A percentile compares a stretch with the other conserved stretches of the same genome.
These are phyloP conservation scores for Silene latifolia DNA, from an alignment of 148 eudicot genomes.

Conservation along the genomic window DNA sequence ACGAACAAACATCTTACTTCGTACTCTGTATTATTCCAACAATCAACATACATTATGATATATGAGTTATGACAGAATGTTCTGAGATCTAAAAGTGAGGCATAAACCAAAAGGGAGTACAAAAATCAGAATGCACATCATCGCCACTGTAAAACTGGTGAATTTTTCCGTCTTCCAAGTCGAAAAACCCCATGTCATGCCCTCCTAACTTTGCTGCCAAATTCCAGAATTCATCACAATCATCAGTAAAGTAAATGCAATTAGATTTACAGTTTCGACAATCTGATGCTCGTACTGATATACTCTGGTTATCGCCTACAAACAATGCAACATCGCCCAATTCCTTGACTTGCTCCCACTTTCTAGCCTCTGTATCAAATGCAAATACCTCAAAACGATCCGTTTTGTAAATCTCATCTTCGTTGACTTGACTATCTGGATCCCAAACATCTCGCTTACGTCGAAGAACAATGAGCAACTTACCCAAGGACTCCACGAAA, in stretches of 20 bases:
- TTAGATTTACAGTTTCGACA: background rate
- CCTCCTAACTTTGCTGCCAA: background rate
- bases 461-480: background rate
- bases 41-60: too few relatives aligned
- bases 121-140: background rate
- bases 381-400: background rate
- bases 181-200: conserved; percentile 12
- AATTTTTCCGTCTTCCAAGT: background rate
- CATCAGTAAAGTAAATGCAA: conserved; percentile 14
- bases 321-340: conserved; percentile 6
- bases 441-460: background rate
- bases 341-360: conserved; percentile 2
- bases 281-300: conserved; percentile 4
- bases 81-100: background rate
- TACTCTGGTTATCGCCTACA: background rate
- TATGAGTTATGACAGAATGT: too few relatives aligned
- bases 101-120: background rate
- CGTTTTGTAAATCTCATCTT: background rate
- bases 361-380: background rate
- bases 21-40: too few relatives aligned
- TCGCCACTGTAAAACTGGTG: conserved; percentile 3
- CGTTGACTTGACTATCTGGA: background rate
- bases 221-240: background rate
- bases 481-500: background rate
- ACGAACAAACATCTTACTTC: too few relatives aligned